phyloP scores from a whole-genome alignment of 305 asterid species.

The Fraxinus floribunda region DNA sequence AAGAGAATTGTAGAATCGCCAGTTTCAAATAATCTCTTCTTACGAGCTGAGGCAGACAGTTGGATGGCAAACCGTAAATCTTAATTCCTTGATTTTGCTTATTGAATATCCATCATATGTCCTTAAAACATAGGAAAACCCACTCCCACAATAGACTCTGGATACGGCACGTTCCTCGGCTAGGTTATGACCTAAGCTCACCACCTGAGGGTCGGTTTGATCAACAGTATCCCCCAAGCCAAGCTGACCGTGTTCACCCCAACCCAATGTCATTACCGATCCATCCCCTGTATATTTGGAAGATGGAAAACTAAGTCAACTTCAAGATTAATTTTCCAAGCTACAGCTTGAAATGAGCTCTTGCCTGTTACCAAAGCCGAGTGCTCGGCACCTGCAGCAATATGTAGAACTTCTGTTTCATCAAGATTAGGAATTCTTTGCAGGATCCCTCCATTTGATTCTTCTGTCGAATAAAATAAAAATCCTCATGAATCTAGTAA shows the following conservation, averaged over 20 bases:
- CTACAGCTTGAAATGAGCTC: background rate
- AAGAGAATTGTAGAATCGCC: background rate
- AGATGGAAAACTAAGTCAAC: background rate
- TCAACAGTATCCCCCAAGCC: constrained; percentile 70
- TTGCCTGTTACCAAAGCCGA: constrained; percentile 73
- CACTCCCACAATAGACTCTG: constrained; percentile 83
- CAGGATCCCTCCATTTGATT: constrained; percentile 27
- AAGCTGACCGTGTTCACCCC: constrained; percentile 99
- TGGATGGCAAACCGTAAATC: background rate
- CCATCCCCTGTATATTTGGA: constrained; percentile 50
- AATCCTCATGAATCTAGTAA: background rate
- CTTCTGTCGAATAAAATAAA: constrained; percentile 24
- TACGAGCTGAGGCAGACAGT: background rate
- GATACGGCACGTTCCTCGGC: constrained; percentile 21
- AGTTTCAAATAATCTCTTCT: background rate
- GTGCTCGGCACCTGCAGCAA: constrained; percentile 93
- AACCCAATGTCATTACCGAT: constrained; percentile 81
- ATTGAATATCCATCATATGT: constrained; percentile 26
- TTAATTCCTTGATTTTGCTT: background rate
- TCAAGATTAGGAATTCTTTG: constrained; percentile 32
- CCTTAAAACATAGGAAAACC: constrained; percentile 58
- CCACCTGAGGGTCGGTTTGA: constrained; percentile 50
- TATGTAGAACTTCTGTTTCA: constrained; percentile 46
- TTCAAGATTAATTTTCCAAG: constrained; percentile 1
- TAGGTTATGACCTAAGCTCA: constrained; percentile 31